phyloP scores from a whole-genome alignment of 75 land plant genomes.

The Cryptomeria japonica region DNA sequence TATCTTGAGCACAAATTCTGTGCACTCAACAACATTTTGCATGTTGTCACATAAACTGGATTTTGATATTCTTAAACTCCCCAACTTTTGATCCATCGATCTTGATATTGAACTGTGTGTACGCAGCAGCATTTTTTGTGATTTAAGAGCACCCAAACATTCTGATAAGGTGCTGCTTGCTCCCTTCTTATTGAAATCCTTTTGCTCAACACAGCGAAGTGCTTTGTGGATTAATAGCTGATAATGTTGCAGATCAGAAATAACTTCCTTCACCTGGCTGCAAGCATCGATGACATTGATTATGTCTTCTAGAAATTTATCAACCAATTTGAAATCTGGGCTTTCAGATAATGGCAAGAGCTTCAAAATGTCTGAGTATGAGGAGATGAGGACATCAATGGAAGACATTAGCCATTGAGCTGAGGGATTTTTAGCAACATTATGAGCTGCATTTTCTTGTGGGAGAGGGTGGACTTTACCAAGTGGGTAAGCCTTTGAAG shows the following conservation, averaged over 20 bases:
- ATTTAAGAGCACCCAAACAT: background rate
- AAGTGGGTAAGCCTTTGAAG: too few species aligned
- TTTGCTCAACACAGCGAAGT: background rate
- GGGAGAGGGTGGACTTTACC: too few species aligned
- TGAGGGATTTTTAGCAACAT: background rate
- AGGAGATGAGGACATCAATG: background rate
- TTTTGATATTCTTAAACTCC: too few species aligned
- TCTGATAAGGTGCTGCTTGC: background rate
- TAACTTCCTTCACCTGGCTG: background rate
- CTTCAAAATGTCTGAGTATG: background rate
- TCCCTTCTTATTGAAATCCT: background rate
- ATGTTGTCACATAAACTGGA: too few species aligned
- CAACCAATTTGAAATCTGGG: background rate
- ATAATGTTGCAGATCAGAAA: background rate
- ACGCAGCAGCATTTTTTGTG: background rate
- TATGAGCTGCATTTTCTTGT: too few species aligned
- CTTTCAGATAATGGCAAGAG: background rate
- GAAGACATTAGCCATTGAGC: background rate
- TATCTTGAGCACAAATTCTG: too few species aligned
- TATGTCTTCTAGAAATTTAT: background rate
- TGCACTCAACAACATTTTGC: too few species aligned
- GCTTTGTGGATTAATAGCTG: background rate
- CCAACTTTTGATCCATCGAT: too few species aligned
- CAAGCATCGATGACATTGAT: background rate
- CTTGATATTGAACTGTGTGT: background rate